phyloP scores from a whole-genome alignment of 148 eudicot species.

The Linanthus parryae region DNA sequence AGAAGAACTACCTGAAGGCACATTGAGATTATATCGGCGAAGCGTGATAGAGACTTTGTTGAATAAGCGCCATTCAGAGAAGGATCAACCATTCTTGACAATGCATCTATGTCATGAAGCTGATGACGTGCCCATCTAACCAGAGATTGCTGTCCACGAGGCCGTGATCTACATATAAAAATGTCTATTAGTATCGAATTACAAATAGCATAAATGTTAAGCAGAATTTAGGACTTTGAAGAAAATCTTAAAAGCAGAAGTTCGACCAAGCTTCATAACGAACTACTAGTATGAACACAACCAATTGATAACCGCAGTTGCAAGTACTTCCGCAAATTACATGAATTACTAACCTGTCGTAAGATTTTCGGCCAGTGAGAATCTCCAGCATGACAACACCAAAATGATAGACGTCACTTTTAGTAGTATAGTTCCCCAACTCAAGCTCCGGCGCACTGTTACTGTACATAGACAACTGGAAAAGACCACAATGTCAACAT shows the following conservation, averaged over 20 bases:
- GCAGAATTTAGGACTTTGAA: no score
- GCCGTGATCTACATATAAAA: slow-evolving; percentile 47
- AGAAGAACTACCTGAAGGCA: slow-evolving; percentile 98
- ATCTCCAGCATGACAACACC: slow-evolving; percentile 96
- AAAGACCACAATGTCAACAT: slow-evolving; percentile 5
- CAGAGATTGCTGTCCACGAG: slow-evolving; percentile 76
- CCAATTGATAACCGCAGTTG: background rate
- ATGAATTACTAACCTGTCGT: slow-evolving; percentile 59
- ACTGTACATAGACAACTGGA: slow-evolving; percentile 56
- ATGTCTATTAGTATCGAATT: no score
- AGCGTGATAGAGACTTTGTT: slow-evolving; percentile 75
- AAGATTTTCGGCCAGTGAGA: slow-evolving; percentile 77
- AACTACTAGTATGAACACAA: no score
- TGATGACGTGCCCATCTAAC: slow-evolving; percentile 85
- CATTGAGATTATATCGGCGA: slow-evolving; percentile 88
- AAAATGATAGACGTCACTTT: slow-evolving; percentile 93
- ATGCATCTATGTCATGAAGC: slow-evolving; percentile 88
- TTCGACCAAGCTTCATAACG: no score
- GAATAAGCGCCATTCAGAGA: slow-evolving; percentile 65
- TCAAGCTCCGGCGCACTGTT: slow-evolving; percentile 97
- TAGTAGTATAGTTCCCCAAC: slow-evolving; percentile 59
- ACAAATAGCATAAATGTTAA: no score
- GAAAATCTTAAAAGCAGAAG: no score
- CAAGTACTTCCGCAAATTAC: background rate
- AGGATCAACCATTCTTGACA: slow-evolving; percentile 90